Evolutionary conservation across 441 rosid species (phyloP).

Genomic region (Isatis lusitanica): DNA sequence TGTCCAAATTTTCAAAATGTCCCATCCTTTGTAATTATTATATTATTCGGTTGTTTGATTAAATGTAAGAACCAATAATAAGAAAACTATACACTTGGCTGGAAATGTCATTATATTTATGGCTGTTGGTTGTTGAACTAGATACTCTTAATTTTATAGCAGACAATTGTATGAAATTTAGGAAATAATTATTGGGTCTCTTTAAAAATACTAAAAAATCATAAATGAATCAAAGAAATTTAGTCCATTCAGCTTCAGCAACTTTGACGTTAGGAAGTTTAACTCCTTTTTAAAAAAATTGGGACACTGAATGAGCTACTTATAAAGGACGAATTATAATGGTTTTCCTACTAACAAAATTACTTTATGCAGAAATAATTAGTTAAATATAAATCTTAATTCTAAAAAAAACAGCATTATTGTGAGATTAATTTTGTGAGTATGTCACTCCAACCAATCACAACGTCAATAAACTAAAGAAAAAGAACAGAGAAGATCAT

Average conservation of each 20-base stretch:
- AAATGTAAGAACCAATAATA: background rate
- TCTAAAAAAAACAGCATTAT: background rate
- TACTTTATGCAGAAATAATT: background rate
- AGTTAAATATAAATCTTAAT: background rate
- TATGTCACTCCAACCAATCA: background rate
- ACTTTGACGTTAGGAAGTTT: slow-evolving; percentile 27
- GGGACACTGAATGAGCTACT: slow-evolving; percentile 12
- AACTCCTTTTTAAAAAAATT: slow-evolving; percentile 18
- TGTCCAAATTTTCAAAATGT: slow-evolving; percentile 32
- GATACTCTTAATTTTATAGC: slow-evolving; percentile 23
- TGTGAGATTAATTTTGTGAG: background rate
- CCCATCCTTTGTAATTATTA: slow-evolving; percentile 8
- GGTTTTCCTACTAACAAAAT: background rate
- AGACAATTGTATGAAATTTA: slow-evolving; percentile 34
- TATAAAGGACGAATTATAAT: background rate
- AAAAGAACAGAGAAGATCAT: background rate
- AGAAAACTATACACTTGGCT: slow-evolving; percentile 14
- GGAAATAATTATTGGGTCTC: slow-evolving; percentile 16
- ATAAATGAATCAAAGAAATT: background rate
- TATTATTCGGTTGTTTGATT: slow-evolving; percentile 18
- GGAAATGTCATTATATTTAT: slow-evolving; percentile 29
- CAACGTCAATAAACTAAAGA: background rate
- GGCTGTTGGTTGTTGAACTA: slow-evolving; percentile 38
- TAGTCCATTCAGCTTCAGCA: slow-evolving; percentile 19
- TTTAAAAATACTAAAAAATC: background rate